These are phyloP conservation scores for Bipolaris gigantea DNA, from an alignment of 2,329 filamentous ascomycete species.

Conservation along the genomic window DNA sequence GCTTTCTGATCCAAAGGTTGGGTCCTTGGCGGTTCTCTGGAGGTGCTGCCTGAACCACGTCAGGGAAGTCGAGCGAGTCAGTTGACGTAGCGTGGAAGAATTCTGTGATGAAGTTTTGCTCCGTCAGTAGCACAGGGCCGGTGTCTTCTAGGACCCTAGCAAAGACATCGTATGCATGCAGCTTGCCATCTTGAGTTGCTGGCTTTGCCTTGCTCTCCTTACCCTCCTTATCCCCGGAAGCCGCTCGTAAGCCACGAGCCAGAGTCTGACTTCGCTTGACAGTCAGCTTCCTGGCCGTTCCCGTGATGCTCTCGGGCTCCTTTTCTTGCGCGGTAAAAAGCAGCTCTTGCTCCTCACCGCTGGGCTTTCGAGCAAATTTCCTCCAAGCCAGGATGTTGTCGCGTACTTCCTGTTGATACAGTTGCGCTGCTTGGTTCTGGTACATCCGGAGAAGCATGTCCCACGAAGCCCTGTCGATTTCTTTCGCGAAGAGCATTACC, in stretches of 20 bases:
- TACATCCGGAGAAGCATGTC: conserved; percentile 77
- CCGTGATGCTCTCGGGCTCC: conserved; percentile 69
- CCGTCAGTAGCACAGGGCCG: conserved; percentile 79
- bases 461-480: conserved; percentile 82
- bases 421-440: conserved; percentile 70
- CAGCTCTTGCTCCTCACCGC: conserved; percentile 76
- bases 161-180: conserved; percentile 81
- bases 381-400: conserved; percentile 80
- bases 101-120: conserved; percentile 96
- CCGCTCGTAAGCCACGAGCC: conserved; percentile 71
- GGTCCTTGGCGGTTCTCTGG: conserved; percentile 71
- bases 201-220: conserved; percentile 60
- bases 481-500: conserved; percentile 82
- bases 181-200: conserved; percentile 61
- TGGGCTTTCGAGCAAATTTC: conserved; percentile 72
- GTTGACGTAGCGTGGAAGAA: conserved; percentile 94
- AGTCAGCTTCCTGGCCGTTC: conserved; percentile 82
- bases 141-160: conserved; percentile 78
- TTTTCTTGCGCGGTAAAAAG: conserved; percentile 92
- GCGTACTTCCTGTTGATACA: conserved; percentile 82
- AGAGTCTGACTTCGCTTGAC: conserved; percentile 92
- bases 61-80: conserved; percentile 78
- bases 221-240: conserved; percentile 63
- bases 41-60: conserved; percentile 67
- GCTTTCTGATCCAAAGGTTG: conserved; percentile 71